Conservation (phyloP, 1,139 yeast species). For the Neolecta irregularis region DNA sequence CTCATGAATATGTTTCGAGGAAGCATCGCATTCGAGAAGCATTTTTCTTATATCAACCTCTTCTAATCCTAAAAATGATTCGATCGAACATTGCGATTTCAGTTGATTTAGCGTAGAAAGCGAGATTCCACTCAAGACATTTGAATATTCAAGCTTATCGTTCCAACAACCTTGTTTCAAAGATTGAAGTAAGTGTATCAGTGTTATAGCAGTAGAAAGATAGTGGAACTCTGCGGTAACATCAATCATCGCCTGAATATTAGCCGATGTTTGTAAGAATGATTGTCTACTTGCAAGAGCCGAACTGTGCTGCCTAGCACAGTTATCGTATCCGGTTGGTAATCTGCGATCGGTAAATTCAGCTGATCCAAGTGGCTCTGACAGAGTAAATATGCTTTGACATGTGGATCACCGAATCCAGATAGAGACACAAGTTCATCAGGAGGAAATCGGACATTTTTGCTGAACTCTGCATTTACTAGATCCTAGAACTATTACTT, state of each 20-base stretch:
- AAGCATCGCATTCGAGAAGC: no score
- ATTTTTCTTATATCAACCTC: no score
- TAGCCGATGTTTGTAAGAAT: background rate
- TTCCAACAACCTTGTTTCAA: slow-evolving; percentile 81
- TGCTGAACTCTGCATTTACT: slow-evolving; percentile 82
- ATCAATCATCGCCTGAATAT: slow-evolving; percentile 68
- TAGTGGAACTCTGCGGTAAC: slow-evolving; percentile 76
- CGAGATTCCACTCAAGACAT: no score
- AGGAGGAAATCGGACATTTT: no score
- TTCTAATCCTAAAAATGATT: no score
- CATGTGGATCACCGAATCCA: slow-evolving; percentile 76
- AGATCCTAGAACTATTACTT: slow-evolving; percentile 81
- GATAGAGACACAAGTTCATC: slow-evolving; percentile 39
- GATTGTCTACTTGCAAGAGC: slow-evolving; percentile 31
- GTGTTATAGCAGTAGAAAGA: slow-evolving; percentile 40
- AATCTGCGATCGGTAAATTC: slow-evolving; percentile 87
- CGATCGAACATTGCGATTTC: no score
- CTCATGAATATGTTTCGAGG: no score
- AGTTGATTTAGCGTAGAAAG: no score
- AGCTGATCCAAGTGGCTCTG: slow-evolving; percentile 79
- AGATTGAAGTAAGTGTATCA: slow-evolving; percentile 66
- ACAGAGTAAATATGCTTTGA: slow-evolving; percentile 66
- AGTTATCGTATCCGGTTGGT: slow-evolving; percentile 82
- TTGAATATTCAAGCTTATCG: slow-evolving; percentile 60
- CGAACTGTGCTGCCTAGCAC: slow-evolving; percentile 90